phyloP scores from a whole-genome alignment of 139 green algal species.

The Micractinium conductrix region DNA sequence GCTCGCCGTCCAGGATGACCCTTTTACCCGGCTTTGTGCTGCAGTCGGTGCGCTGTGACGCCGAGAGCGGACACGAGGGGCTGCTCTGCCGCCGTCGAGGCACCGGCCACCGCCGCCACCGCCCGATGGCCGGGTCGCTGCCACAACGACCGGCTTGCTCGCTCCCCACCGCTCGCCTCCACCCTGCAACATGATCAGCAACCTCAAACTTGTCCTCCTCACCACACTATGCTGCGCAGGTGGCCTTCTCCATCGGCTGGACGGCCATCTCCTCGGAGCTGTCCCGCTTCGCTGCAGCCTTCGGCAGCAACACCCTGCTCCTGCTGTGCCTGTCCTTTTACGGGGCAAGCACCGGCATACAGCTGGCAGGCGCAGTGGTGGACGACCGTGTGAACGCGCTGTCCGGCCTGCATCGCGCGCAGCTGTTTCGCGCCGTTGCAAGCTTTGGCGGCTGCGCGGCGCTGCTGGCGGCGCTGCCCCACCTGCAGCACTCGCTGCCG shows the following conservation, averaged over 20 bases:
- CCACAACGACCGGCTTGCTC: no score
- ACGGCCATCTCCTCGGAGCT: slow-evolving; percentile 22
- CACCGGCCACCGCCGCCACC: neutral
- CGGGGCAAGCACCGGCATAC: neutral
- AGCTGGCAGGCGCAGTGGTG: neutral
- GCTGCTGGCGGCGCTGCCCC: slow-evolving; percentile 2
- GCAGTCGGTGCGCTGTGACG: no score
- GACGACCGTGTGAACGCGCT: no score
- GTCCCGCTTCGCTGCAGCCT: neutral
- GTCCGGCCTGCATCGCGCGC: neutral
- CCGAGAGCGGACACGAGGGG: no score
- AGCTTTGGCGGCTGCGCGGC: slow-evolving; percentile 24
- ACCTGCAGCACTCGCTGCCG: neutral
- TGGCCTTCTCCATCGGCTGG: slow-evolving; percentile 16
- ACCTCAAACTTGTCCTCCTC: neutral
- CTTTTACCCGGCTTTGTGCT: no score
- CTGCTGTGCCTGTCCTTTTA: neutral
- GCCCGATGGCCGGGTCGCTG: no score
- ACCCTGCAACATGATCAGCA: neutral
- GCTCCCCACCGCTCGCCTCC: neutral
- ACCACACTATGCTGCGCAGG: neutral
- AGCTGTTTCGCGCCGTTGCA: neutral
- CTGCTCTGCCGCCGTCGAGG: no score
- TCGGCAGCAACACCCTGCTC: slow-evolving; percentile 4
- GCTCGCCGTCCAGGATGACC: no score